These are phyloP conservation scores for Diplodia mutila DNA, from an alignment of 2,329 filamentous ascomycete genomes.

Conservation along the genomic window DNA sequence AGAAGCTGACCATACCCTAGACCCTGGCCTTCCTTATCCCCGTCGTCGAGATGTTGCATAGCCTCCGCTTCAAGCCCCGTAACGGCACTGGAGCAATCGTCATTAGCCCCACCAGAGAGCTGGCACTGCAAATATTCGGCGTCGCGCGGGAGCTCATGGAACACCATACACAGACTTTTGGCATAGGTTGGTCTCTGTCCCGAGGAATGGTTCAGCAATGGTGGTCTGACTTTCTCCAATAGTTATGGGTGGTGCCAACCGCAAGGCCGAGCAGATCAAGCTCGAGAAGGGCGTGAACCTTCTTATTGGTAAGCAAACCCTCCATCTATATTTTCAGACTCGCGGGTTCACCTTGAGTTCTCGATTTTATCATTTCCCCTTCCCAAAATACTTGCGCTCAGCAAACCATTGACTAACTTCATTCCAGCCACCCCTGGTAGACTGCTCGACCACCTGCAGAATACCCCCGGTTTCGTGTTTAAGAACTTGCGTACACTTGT, in stretches of 20 bases:
- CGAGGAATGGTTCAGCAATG: not conserved
- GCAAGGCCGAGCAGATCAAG: conserved; percentile 90
- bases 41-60: conserved; percentile 87
- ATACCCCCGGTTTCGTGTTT: conserved; percentile 85
- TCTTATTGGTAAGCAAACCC: conserved; percentile 63
- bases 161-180: conserved; percentile 91
- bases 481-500: conserved; percentile 91
- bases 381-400: not conserved
- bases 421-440: conserved; percentile 75
- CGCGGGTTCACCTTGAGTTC: not conserved
- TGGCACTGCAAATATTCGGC: conserved; percentile 94
- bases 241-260: conserved; percentile 92
- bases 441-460: conserved; percentile 90
- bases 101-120: conserved; percentile 88
- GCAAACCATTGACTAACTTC: not conserved
- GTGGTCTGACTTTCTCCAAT: not conserved
- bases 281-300: conserved; percentile 92
- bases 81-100: conserved; percentile 92
- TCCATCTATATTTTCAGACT: not conserved
- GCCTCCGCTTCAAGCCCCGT: conserved; percentile 89
- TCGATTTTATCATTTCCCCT: not conserved
- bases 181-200: conserved; percentile 58
- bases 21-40: conserved; percentile 94
- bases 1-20: conserved; percentile 30
- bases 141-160: conserved; percentile 92